These are phyloP conservation scores for Pyrenopolyporus hunteri DNA, from an alignment of 495 filamentous ascomycete species.

Conservation along the genomic window DNA sequence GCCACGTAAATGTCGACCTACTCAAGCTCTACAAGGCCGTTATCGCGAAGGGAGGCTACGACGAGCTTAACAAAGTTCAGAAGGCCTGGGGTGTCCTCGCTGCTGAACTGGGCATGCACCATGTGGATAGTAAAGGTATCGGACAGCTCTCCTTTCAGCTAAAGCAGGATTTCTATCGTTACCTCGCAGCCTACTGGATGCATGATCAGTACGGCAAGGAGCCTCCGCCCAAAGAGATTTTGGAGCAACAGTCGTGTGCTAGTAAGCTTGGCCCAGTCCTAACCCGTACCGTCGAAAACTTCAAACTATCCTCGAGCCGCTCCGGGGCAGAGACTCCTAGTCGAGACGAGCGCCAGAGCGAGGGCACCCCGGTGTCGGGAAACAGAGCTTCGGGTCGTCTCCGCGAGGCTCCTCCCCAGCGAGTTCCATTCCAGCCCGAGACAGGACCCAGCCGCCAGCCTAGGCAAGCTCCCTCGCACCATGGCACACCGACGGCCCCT, in stretches of 20 bases:
- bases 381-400: conserved; percentile 71
- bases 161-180: conserved; percentile 83
- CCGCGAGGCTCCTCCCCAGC: conserved; percentile 76
- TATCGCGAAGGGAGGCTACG: conserved; percentile 75
- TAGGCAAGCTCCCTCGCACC: conserved; percentile 59
- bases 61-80: conserved; percentile 78
- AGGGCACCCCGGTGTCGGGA: conserved; percentile 64
- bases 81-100: conserved; percentile 78
- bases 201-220: conserved; percentile 70
- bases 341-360: conserved; percentile 61
- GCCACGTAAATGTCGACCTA: conserved; percentile 71
- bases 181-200: conserved; percentile 84
- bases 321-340: conserved; percentile 69
- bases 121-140: conserved; percentile 63
- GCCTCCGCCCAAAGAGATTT: conserved; percentile 80
- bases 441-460: conserved; percentile 64
- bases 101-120: conserved; percentile 63
- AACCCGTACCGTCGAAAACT: conserved; percentile 79
- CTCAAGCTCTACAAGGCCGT: conserved; percentile 73
- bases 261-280: conserved; percentile 73
- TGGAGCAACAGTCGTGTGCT: conserved; percentile 62
- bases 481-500: conserved; percentile 45
- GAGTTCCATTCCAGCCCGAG: conserved; percentile 83
- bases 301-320: conserved; percentile 51
- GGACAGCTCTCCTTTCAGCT: conserved; percentile 76